Conservation (phyloP, 1,139 yeast genomes). For the Candida neerlandica region DNA sequence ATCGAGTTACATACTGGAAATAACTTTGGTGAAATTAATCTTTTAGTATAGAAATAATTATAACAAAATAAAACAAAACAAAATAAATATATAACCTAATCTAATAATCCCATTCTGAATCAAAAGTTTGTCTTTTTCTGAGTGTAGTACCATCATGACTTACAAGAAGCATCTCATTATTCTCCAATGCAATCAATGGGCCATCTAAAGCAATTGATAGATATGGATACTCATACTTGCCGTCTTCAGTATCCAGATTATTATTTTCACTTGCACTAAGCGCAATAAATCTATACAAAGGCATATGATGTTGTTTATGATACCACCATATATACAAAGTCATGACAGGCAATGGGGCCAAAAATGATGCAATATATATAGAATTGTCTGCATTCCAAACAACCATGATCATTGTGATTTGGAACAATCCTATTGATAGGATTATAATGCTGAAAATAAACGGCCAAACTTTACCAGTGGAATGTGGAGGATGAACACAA, state of each 20-base stretch:
- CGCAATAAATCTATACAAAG: slow-evolving; percentile 84
- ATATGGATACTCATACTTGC: slow-evolving; percentile 74
- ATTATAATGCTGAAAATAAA: slow-evolving; percentile 60
- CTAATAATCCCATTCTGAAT: slow-evolving; percentile 17
- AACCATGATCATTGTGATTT: slow-evolving; percentile 91
- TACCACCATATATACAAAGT: slow-evolving; percentile 74
- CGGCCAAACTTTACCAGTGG: slow-evolving; percentile 74
- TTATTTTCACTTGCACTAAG: slow-evolving; percentile 51
- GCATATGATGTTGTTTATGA: slow-evolving; percentile 78
- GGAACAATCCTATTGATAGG: slow-evolving; percentile 64
- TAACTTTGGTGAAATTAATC: not conserved
- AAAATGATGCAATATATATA: slow-evolving; percentile 66
- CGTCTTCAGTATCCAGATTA: slow-evolving; percentile 7
- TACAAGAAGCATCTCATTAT: slow-evolving; percentile 61
- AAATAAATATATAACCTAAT: not conserved
- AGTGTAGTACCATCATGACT: slow-evolving; percentile 54
- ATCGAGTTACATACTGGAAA: not conserved
- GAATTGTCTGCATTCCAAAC: slow-evolving; percentile 80
- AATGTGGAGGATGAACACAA: slow-evolving; percentile 70
- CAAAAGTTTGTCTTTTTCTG: slow-evolving; percentile 18
- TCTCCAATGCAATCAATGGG: slow-evolving; percentile 74
- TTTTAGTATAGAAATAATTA: not conserved
- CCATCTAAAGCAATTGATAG: slow-evolving; percentile 73
- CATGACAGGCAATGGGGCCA: slow-evolving; percentile 74
- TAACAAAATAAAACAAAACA: no score